phyloP scores from a whole-genome alignment of 495 filamentous ascomycete species.

The Extremus antarcticus region DNA sequence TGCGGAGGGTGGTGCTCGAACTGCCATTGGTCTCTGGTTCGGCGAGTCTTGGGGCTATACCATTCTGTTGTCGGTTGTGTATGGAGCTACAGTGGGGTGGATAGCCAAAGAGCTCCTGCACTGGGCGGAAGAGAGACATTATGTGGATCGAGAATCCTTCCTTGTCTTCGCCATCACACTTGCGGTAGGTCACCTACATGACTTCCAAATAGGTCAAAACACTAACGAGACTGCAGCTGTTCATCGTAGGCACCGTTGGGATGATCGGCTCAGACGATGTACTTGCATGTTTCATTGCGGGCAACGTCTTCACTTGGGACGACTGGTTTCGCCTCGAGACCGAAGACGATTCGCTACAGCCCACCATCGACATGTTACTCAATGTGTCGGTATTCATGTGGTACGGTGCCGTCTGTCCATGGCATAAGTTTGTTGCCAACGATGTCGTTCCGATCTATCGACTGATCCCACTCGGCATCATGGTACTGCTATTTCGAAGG shows the following conservation, averaged over 20 bases:
- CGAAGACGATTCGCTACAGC: conserved; percentile 77
- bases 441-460: conserved; percentile 64
- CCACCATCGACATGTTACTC: conserved; percentile 79
- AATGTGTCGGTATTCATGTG: conserved; percentile 84
- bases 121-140: conserved; percentile 71
- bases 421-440: conserved; percentile 58
- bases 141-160: conserved; percentile 84
- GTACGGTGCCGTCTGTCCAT: conserved; percentile 83
- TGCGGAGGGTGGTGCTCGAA: conserved; percentile 45
- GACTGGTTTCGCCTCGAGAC: conserved; percentile 91
- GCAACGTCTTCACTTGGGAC: conserved; percentile 82
- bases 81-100: conserved; percentile 70
- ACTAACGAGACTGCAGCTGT: conserved; percentile 36
- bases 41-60: conserved; percentile 79
- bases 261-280: conserved; percentile 89
- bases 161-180: conserved; percentile 80
- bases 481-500: conserved; percentile 69
- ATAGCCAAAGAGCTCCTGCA: conserved; percentile 70
- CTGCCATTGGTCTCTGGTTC: conserved; percentile 74
- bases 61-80: conserved; percentile 67
- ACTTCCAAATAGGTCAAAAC: background rate
- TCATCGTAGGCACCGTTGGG: conserved; percentile 77
- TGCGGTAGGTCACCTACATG: conserved; percentile 42
- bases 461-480: conserved; percentile 64
- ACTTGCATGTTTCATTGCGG: conserved; percentile 86